phyloP scores from a whole-genome alignment of 257 asterid genomes.

The Gentiana straminea region DNA sequence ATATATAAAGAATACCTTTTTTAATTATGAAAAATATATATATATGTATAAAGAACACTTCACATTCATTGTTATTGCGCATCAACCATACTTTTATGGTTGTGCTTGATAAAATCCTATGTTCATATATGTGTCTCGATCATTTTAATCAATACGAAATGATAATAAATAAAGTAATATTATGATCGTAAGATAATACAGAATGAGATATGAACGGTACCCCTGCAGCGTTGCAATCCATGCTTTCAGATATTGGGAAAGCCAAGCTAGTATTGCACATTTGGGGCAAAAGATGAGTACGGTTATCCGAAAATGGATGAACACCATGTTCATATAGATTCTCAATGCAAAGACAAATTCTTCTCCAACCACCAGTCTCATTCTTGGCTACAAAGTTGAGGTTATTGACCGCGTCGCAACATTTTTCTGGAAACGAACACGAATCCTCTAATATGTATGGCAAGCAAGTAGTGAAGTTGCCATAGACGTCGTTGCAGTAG shows the following conservation, averaged over 20 bases:
- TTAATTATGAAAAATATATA: too few species aligned
- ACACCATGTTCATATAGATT: background rate
- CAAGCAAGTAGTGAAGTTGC: background rate
- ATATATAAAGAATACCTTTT: too few species aligned
- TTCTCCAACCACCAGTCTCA: background rate
- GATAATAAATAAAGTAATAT: too few species aligned
- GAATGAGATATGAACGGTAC: too few species aligned
- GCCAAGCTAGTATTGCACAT: constrained; percentile 6
- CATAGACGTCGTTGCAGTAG: background rate
- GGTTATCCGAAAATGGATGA: constrained; percentile 2
- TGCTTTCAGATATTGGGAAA: constrained; percentile 17
- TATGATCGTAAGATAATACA: too few species aligned
- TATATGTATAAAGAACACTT: too few species aligned
- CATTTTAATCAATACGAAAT: too few species aligned
- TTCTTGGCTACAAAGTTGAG: background rate
- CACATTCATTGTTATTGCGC: too few species aligned
- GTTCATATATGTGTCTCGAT: too few species aligned
- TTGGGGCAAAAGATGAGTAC: background rate
- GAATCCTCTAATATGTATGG: background rate
- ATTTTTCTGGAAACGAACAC: background rate
- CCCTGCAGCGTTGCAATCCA: constrained; percentile 7
- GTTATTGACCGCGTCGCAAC: background rate
- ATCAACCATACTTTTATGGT: too few species aligned
- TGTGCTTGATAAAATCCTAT: too few species aligned
- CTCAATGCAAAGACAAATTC: background rate